These are phyloP conservation scores for Blakeslea trispora DNA, from an alignment of 371 early-diverging fungal genomes.

Conservation along the genomic window DNA sequence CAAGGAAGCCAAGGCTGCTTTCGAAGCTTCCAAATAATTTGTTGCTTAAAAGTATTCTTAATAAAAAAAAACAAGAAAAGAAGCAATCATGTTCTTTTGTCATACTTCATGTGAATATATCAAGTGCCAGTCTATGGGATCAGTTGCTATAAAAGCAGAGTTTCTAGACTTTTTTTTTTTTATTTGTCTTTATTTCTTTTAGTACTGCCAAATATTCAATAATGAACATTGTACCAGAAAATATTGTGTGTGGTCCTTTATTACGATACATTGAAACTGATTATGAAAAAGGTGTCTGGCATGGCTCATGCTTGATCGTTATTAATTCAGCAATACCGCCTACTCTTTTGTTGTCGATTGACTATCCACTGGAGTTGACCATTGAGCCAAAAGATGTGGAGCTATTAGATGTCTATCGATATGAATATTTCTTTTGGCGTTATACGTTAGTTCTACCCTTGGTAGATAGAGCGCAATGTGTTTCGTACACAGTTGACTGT, in stretches of 20 bases:
- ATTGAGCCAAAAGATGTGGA: no score
- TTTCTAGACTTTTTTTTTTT: no score
- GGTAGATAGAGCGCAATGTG: conserved; percentile 25
- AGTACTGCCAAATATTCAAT: no score
- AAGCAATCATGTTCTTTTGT: conserved; percentile 5
- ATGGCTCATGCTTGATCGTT: conserved; percentile 40
- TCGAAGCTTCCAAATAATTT: conserved; percentile 41
- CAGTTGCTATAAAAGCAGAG: no score
- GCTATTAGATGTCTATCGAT: conserved; percentile 31
- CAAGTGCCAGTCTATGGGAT: neutral
- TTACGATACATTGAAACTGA: conserved; percentile 38
- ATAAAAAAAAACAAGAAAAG: conserved; percentile 3
- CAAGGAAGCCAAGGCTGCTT: conserved; percentile 90
- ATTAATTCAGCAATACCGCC: conserved; percentile 28
- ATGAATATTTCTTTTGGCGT: conserved; percentile 41
- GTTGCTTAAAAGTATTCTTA: neutral
- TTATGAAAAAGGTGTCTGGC: conserved; percentile 26
- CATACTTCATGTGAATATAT: neutral
- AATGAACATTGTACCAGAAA: conserved; percentile 3
- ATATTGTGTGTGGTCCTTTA: conserved; percentile 38
- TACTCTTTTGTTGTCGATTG: conserved; percentile 10
- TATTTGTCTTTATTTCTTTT: no score
- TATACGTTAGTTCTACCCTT: conserved; percentile 35
- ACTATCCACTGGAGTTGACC: conserved; percentile 20
- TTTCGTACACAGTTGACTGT: conserved; percentile 22